Evolutionary conservation across 2,329 filamentous ascomycete genomes (phyloP).

Genomic region (Aspergillus niger): DNA sequence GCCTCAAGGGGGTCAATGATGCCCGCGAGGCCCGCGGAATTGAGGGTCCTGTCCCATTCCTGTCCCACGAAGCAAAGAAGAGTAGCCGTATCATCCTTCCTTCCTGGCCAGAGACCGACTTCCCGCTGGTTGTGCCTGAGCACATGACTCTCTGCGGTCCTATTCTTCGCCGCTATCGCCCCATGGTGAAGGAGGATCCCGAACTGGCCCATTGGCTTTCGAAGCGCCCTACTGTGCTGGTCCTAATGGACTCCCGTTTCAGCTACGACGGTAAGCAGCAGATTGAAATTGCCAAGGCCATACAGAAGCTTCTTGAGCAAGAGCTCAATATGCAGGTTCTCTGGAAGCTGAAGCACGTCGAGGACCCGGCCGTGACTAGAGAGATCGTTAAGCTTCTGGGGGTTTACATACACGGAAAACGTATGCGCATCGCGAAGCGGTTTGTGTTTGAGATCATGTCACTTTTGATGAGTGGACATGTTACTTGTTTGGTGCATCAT

Average conservation of each 20-base stretch:
- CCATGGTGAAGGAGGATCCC: slow-evolving; percentile 38
- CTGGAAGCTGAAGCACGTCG: slow-evolving; percentile 33
- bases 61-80: slow-evolving; percentile 1
- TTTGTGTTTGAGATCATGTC: slow-evolving; percentile 40
- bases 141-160: slow-evolving; percentile 48
- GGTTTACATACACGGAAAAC: background rate
- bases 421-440: slow-evolving; percentile 46
- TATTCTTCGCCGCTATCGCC: slow-evolving; percentile 37
- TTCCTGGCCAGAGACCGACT: slow-evolving; percentile 34
- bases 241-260: slow-evolving; percentile 49
- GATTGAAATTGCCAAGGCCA: slow-evolving; percentile 39
- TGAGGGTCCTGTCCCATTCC: slow-evolving; percentile 18
- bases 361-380: background rate
- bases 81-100: slow-evolving; percentile 20
- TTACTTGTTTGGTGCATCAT: slow-evolving; percentile 49
- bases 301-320: slow-evolving; percentile 38
- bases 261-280: slow-evolving; percentile 29
- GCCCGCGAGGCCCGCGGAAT: slow-evolving; percentile 29
- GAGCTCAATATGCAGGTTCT: slow-evolving; percentile 33
- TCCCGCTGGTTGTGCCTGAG: slow-evolving; percentile 34
- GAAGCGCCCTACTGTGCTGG: slow-evolving; percentile 44
- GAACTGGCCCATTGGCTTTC: slow-evolving; percentile 45
- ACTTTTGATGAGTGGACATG: slow-evolving; percentile 38
- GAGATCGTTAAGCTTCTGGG: background rate
- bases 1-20: slow-evolving; percentile 22